phyloP scores from a whole-genome alignment of 2,329 filamentous ascomycete species.

The Curvularia sp. region DNA sequence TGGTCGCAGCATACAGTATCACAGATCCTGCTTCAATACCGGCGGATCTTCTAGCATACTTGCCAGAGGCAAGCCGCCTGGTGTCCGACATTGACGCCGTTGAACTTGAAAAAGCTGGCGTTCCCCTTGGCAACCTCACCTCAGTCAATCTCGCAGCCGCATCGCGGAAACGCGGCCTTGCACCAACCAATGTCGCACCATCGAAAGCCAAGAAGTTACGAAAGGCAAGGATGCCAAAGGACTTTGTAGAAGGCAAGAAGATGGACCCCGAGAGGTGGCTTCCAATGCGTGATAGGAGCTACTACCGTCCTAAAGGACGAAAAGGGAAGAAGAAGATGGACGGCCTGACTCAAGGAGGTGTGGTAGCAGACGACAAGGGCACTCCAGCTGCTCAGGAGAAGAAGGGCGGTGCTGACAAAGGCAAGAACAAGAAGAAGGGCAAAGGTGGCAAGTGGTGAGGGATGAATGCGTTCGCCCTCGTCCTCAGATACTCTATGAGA shows the following conservation, averaged over 20 bases:
- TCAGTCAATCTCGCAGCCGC: conserved; percentile 46
- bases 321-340: conserved; percentile 81
- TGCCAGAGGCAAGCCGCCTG: conserved; percentile 69
- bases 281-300: conserved; percentile 85
- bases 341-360: conserved; percentile 82
- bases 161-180: conserved; percentile 48
- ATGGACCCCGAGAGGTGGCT: conserved; percentile 93
- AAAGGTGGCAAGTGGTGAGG: conserved; percentile 45
- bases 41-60: conserved; percentile 59
- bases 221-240: conserved; percentile 71
- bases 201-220: conserved; percentile 65
- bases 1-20: conserved; percentile 81
- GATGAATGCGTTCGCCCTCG: neutral
- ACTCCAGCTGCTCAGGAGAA: conserved; percentile 41
- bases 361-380: conserved; percentile 71
- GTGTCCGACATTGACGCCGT: conserved; percentile 66
- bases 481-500: neutral
- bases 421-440: conserved; percentile 46
- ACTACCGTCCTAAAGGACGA: conserved; percentile 87
- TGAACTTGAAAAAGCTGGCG: conserved; percentile 70
- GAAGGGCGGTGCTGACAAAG: conserved; percentile 43
- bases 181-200: conserved; percentile 50
- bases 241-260: conserved; percentile 77
- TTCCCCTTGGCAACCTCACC: conserved; percentile 57
- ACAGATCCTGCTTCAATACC: conserved; percentile 64